Evolutionary conservation across 202 grass and related monocot genomes (phyloP).

Genomic region (Zoysia matrella): DNA sequence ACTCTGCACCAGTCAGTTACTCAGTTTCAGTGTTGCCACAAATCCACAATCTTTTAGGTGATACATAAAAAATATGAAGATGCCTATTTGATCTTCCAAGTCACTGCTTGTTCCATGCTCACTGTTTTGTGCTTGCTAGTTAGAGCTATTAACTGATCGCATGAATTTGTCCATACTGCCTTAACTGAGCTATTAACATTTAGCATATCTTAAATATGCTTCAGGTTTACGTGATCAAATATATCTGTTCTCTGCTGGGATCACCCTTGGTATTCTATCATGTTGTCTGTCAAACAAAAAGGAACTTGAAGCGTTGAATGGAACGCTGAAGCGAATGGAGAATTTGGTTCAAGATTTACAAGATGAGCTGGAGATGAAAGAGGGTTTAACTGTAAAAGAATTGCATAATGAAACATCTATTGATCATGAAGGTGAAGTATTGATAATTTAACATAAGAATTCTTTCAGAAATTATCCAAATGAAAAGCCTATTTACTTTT

Average conservation of each 20-base stretch:
- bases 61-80: slow-evolving; percentile 26
- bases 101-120: slow-evolving; percentile 1
- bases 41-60: not conserved
- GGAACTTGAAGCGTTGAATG: slow-evolving; percentile 67
- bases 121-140: slow-evolving; percentile 20
- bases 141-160: not conserved
- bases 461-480: slow-evolving; percentile 7
- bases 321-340: slow-evolving; percentile 68
- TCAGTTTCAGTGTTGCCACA: slow-evolving; percentile 25
- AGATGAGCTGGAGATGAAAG: slow-evolving; percentile 95
- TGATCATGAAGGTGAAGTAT: slow-evolving; percentile 50
- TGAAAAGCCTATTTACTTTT: slow-evolving; percentile 2
- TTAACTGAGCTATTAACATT: not conserved
- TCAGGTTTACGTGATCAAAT: slow-evolving; percentile 63
- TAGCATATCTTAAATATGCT: slow-evolving; percentile 35
- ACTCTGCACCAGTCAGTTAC: slow-evolving; percentile 26
- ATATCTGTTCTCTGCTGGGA: slow-evolving; percentile 65
- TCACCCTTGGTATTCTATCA: slow-evolving; percentile 74
- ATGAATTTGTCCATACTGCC: slow-evolving; percentile 6
- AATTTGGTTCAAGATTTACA: slow-evolving; percentile 98
- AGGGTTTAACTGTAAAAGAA: slow-evolving; percentile 79
- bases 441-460: not conserved
- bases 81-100: not conserved
- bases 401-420: slow-evolving; percentile 58
- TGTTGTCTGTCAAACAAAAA: slow-evolving; percentile 75